Conservation (phyloP, 306 rosid species). For the Cyclanthera cordifolia region DNA sequence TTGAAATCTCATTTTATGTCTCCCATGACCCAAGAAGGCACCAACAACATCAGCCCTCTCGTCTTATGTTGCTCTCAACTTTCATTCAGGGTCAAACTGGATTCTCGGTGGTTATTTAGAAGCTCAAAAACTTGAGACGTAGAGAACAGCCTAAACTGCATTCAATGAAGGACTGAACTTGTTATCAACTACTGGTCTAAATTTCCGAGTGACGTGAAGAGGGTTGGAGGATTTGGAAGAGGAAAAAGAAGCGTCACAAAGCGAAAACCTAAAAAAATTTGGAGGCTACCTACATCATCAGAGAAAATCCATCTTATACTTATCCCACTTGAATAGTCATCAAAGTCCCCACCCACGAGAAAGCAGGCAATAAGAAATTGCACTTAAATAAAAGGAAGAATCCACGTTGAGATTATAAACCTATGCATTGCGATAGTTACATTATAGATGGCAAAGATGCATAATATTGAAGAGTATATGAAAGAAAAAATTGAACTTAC, state of each 20-base stretch:
- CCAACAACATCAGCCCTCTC: not conserved
- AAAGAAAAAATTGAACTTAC: slow-evolving; percentile 36
- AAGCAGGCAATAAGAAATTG: not conserved
- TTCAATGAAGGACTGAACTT: not conserved
- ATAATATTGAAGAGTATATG: not conserved
- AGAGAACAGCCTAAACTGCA: not conserved
- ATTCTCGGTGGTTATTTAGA: not conserved
- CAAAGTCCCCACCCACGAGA: not conserved
- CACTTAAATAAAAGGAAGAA: not conserved
- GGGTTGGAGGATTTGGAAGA: not conserved
- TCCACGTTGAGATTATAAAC: not conserved
- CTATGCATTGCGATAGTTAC: not conserved
- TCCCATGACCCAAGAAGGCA: not conserved
- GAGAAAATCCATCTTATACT: not conserved
- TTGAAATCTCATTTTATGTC: not conserved
- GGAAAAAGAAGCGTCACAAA: not conserved
- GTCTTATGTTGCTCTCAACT: not conserved
- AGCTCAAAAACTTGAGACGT: not conserved
- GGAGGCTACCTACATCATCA: not conserved
- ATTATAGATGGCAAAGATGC: not conserved
- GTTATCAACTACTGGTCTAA: not conserved
- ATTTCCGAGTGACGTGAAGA: not conserved
- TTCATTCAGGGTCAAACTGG: not conserved
- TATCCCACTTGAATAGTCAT: not conserved
- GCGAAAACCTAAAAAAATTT: not conserved